Base-by-base conservation (phyloP, 2,329 filamentous ascomycete genomes). In the Ophiostoma montium region DNA sequence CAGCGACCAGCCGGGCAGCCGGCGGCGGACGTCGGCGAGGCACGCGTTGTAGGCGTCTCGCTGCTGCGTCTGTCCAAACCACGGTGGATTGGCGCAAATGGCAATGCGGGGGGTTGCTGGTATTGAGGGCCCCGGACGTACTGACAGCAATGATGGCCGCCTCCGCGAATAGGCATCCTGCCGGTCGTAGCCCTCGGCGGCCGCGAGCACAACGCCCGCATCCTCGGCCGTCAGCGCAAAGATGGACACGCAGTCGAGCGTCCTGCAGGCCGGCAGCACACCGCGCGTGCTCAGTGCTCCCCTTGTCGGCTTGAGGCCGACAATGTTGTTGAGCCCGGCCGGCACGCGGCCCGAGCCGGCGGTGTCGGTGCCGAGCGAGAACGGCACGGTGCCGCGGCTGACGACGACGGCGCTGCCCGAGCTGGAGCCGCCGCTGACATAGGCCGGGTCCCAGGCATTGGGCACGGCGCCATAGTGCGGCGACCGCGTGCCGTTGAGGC, bases 401-500 rank as follows among this genome's bases (percentile, higher is more conserved):
- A 80, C 75, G 11, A 66, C 70, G 8, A 79, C 72, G 7, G 69
- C 68, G 18, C 68, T 72, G 10, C 76, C 76, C 3, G 71, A 75
- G 8, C 71, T 76, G 1, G 74, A 77, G 6, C 76, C 76, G 10
- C 75, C 75, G 21, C 44, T 36, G 13, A 35, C 32, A 6, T 15
- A 12, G 7, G 3, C n/a, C 2, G 44, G 44, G 15, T 36, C 32
- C 5, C 31, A 76, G 0, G 75, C 65, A 49, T 73, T 77, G 19
- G 71, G 66, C 1, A 75, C 71, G 18, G 67, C 70, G 2, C 78
- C 78, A 50, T 74, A 78, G 0, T 42, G 39, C 39, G 77, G 76
- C 3, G 74, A 78, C 31, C 78, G 69, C 9, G 74, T 77, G 9
- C 78, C 78, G 7, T 74, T 75, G 4, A 82, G 66, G 0, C 78